Percentiles rank a stretch among this genome's conserved stretches.
Conservation (phyloP, 2,329 filamentous ascomycete genomes). For the Cladosporium austrohemisphaericum region DNA sequence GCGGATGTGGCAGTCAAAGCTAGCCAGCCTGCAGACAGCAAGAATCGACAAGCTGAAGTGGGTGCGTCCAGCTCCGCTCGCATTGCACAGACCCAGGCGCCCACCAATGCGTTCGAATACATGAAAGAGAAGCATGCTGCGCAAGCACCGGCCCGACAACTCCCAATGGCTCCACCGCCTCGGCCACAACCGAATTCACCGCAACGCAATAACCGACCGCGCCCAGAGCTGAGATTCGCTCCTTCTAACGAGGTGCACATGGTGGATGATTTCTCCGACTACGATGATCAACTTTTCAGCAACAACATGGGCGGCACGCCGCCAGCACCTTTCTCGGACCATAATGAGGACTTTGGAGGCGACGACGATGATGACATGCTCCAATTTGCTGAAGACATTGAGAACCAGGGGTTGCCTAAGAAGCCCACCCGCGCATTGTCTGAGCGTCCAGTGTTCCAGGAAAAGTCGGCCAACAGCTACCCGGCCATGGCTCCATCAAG, state of each 20-base stretch:
- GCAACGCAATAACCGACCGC: not conserved
- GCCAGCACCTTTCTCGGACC: constrained; percentile 25
- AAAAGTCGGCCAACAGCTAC: constrained; percentile 27
- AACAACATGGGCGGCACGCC: constrained; percentile 38
- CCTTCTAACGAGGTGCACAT: constrained; percentile 5
- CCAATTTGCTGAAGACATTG: constrained; percentile 42
- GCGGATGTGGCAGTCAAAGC: constrained; percentile 26
- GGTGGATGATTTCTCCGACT: constrained; percentile 9
- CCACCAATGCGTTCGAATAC: constrained; percentile 4
- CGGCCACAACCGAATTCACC: constrained; percentile 1
- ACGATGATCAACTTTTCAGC: constrained; percentile 30
- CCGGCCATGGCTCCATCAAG: constrained; percentile 15
- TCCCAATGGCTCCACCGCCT: constrained; percentile 11
- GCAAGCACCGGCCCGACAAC: not conserved
- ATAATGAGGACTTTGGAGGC: constrained; percentile 33
- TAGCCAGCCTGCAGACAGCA: constrained; percentile 21
- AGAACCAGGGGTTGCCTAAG: constrained; percentile 32
- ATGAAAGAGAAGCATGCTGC: constrained; percentile 2
- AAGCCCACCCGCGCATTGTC: constrained; percentile 8
- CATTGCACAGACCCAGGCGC: constrained; percentile 28
- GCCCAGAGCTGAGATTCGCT: not conserved
- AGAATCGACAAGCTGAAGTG: constrained; percentile 1
- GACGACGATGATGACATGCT: constrained; percentile 39
- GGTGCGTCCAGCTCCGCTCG: constrained; percentile 27
- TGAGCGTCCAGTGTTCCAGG: constrained; percentile 30